A percentile compares a stretch with the other conserved stretches of the same genome.
phyloP scores from a whole-genome alignment of 2,329 filamentous ascomycete genomes.

The Fusarium palustre region DNA sequence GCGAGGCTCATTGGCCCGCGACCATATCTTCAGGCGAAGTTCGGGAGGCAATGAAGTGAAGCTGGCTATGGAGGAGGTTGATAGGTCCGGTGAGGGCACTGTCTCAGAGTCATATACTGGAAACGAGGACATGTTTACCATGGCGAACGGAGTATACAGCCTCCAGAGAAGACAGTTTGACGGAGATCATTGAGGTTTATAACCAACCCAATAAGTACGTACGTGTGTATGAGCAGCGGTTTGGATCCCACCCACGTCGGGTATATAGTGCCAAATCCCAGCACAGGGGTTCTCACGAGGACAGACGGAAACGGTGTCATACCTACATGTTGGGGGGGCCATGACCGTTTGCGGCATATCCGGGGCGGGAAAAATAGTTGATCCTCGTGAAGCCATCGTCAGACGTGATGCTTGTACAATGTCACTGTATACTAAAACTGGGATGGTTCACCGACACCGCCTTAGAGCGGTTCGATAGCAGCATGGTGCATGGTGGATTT shows the following conservation, averaged over 20 bases:
- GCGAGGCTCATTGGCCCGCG: slow-evolving; percentile 52
- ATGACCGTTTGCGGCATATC: slow-evolving; percentile 47
- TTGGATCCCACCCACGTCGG: slow-evolving; percentile 45
- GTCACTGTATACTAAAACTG: slow-evolving; percentile 44
- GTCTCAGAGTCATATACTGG: slow-evolving; percentile 15
- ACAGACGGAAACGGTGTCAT: slow-evolving; percentile 48
- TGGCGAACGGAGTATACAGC: slow-evolving; percentile 8
- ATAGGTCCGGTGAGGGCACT: slow-evolving; percentile 10
- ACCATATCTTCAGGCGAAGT: slow-evolving; percentile 55
- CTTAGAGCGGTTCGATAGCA: slow-evolving; percentile 47
- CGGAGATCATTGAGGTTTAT: slow-evolving; percentile 31
- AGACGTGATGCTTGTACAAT: slow-evolving; percentile 46
- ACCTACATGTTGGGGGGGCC: slow-evolving; percentile 43
- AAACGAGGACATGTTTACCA: slow-evolving; percentile 23
- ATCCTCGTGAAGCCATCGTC: slow-evolving; percentile 48
- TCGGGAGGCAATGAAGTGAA: slow-evolving; percentile 52
- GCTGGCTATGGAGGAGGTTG: slow-evolving; percentile 31
- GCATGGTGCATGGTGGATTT: slow-evolving; percentile 44
- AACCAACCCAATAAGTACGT: slow-evolving; percentile 27
- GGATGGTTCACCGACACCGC: slow-evolving; percentile 49
- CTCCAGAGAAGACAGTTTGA: slow-evolving; percentile 19
- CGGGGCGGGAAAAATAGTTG: slow-evolving; percentile 44
- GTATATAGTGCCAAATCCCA: slow-evolving; percentile 35
- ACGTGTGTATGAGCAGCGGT: slow-evolving; percentile 31
- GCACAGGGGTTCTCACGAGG: slow-evolving; percentile 45